Percentiles rank a stretch among this genome's conserved stretches.
Evolutionary conservation across 495 filamentous ascomycete genomes (phyloP).

Genomic region (Monascus purpureus): DNA sequence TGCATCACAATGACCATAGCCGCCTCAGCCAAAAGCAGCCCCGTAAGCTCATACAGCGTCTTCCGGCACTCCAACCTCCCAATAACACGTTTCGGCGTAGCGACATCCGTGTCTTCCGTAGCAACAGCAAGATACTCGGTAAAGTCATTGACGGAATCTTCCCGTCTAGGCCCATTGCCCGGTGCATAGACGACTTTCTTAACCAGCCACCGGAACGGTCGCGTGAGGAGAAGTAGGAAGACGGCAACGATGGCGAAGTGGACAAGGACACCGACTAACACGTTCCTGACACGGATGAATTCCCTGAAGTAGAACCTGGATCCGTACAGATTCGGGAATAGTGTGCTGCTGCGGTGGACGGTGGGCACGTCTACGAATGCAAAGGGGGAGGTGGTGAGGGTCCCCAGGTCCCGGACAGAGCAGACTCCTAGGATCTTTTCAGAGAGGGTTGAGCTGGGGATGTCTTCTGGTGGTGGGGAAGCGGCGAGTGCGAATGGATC

Average conservation of each 20-base stretch:
- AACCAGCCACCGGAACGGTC: conserved; percentile 39
- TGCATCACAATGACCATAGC: conserved; percentile 57
- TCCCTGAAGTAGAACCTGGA: conserved; percentile 58
- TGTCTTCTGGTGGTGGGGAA: conserved; percentile 28
- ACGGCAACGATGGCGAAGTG: conserved; percentile 42
- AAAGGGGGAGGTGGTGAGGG: conserved; percentile 46
- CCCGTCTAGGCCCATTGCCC: conserved; percentile 49
- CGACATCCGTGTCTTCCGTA: conserved; percentile 36
- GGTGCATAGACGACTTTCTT: conserved; percentile 45
- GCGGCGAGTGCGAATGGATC: conserved; percentile 57
- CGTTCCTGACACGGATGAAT: conserved; percentile 48
- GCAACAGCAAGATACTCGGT: conserved; percentile 55
- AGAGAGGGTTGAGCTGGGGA: conserved; percentile 17
- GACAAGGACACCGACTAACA: conserved; percentile 38
- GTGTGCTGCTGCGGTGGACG: conserved; percentile 64
- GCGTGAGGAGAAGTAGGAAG: conserved; percentile 37
- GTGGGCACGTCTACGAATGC: conserved; percentile 47
- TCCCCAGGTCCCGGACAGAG: conserved; percentile 49
- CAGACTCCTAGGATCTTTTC: conserved; percentile 45
- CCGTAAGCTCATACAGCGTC: conserved; percentile 57
- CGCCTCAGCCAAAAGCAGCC: conserved; percentile 49
- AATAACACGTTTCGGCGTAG: conserved; percentile 36
- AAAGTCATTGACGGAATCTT: conserved; percentile 40
- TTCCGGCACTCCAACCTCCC: conserved; percentile 46
- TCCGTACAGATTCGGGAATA: conserved; percentile 58